Evolutionary conservation across 2,329 filamentous ascomycete genomes (phyloP).

Genomic region (Fusarium pseudocircinatum): DNA sequence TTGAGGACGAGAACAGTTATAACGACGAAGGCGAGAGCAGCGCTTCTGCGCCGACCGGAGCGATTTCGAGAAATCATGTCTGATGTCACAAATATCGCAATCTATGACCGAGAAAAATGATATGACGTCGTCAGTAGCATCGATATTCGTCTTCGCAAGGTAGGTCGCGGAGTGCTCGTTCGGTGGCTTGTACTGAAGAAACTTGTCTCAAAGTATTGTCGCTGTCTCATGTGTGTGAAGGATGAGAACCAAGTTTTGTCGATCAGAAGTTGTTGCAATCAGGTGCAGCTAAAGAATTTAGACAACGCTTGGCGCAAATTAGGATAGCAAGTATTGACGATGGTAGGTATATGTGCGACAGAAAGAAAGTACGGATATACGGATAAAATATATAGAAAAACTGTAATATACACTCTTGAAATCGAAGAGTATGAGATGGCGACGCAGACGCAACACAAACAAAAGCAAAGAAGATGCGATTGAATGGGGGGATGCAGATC

Average conservation of each 20-base stretch:
- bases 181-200: neutral
- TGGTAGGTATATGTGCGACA: neutral
- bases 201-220: neutral
- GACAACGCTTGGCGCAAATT: neutral
- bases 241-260: neutral
- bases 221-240: neutral
- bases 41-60: conserved; percentile 29
- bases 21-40: conserved; percentile 6
- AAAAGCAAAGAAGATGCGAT: conserved; percentile 7
- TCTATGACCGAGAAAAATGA: neutral
- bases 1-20: conserved; percentile 22
- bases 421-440: neutral
- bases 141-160: neutral
- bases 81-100: conserved; percentile 3
- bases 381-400: neutral
- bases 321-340: neutral
- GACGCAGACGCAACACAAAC: neutral
- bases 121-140: conserved; percentile 13
- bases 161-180: neutral
- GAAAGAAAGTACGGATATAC: neutral
- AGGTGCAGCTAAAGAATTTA: conserved; percentile 6
- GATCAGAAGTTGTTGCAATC: neutral
- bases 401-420: conserved; percentile 11
- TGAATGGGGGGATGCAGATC: conserved; percentile 6
- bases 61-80: conserved; percentile 30